Percentiles rank a stretch among this genome's conserved stretches.
Conservation (phyloP, 768 basidiomycete species). For the Cubamyces sp. region DNA sequence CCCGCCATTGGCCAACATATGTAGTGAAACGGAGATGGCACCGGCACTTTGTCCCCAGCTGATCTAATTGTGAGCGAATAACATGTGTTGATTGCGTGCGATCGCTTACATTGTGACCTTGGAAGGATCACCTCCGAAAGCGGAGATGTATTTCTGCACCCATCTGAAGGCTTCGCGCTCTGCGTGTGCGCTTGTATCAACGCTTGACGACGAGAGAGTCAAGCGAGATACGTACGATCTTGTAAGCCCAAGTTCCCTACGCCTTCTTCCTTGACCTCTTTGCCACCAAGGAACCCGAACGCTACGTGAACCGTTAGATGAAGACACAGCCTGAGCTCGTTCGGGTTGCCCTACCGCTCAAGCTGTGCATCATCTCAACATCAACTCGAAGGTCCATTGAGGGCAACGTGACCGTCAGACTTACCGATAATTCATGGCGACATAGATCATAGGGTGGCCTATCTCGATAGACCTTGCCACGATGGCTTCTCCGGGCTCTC, state of each 20-base stretch:
- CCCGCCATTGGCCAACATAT: slow-evolving; percentile 32
- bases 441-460: slow-evolving; percentile 50
- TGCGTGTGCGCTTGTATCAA: no score
- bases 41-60: slow-evolving; percentile 44
- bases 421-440: slow-evolving; percentile 57
- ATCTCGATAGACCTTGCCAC: slow-evolving; percentile 49
- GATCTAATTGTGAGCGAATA: slow-evolving; percentile 32
- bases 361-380: not conserved
- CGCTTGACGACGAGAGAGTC: no score
- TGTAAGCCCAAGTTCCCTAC: slow-evolving; percentile 42
- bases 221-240: slow-evolving; percentile 45
- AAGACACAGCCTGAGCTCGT: no score
- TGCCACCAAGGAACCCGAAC: slow-evolving; percentile 29
- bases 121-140: slow-evolving; percentile 48
- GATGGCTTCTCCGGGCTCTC: slow-evolving; percentile 47
- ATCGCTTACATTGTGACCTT: slow-evolving; percentile 45
- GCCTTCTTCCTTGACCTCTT: slow-evolving; percentile 30
- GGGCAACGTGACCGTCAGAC: not conserved
- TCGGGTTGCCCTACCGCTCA: not conserved
- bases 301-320: slow-evolving; percentile 12
- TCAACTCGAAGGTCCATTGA: not conserved
- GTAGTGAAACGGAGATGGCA: slow-evolving; percentile 37
- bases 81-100: not conserved
- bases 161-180: slow-evolving; percentile 48
- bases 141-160: slow-evolving; percentile 44